These are phyloP conservation scores for Solanum tarapatanum DNA, from an alignment of 257 asterid genomes.

Conservation along the genomic window DNA sequence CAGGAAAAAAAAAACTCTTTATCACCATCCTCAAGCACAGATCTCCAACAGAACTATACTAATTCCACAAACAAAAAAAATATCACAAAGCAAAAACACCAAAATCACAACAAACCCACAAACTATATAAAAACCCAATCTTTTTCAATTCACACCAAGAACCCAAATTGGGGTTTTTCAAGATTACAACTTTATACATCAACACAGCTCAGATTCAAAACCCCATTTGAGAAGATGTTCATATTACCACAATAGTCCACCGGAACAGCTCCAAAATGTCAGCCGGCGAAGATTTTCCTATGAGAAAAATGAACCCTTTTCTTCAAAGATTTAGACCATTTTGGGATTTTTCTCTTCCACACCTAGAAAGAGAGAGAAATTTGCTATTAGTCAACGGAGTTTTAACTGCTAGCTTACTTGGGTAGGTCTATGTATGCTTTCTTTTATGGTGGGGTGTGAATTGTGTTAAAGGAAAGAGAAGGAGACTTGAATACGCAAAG, in stretches of 20 bases:
- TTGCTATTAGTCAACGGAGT: constrained; percentile 38
- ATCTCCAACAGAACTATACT: neutral
- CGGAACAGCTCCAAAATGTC: constrained; percentile 4
- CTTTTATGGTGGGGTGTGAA: neutral
- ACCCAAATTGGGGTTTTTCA: neutral
- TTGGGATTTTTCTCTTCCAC: neutral
- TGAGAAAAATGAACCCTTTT: neutral
- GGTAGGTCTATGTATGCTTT: neutral
- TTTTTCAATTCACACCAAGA: constrained; percentile 3
- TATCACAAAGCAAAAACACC: neutral
- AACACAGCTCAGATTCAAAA: constrained; percentile 11
- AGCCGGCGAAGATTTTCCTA: constrained; percentile 6
- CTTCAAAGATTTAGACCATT: neutral
- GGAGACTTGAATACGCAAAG: constrained; percentile 48
- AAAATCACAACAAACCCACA: neutral
- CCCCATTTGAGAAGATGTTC: constrained; percentile 5
- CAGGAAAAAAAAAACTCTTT: neutral
- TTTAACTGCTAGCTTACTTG: constrained; percentile 13
- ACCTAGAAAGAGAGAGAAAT: neutral
- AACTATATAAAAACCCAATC: neutral
- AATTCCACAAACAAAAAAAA: neutral
- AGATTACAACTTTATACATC: constrained; percentile 6
- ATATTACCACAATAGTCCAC: constrained; percentile 12
- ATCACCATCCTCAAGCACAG: neutral
- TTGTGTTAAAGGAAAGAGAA: constrained; percentile 10